These are phyloP conservation scores for Cyclospora cayetanensis DNA, from an alignment of 169 alveolate species.

Conservation along the genomic window DNA sequence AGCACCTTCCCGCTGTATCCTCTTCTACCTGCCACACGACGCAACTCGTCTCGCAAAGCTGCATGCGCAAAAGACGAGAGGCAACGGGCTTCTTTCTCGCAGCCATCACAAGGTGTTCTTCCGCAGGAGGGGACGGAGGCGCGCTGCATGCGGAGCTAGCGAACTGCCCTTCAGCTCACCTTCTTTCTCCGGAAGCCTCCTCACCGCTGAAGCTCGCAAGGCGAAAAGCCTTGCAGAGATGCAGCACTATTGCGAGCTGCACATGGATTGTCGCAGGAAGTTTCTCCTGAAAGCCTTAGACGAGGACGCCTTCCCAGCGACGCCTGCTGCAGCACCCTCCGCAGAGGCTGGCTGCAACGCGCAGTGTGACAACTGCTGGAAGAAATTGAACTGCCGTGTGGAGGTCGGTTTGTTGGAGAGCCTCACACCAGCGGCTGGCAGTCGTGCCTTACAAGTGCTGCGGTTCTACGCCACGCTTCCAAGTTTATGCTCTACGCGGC, in stretches of 20 bases:
- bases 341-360: neutral
- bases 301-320: neutral
- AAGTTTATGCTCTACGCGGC: no score
- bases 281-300: conserved; percentile 50
- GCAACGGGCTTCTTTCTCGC: neutral
- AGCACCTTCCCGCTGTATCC: conserved; percentile 43
- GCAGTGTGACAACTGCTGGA: conserved; percentile 39
- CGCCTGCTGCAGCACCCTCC: conserved; percentile 4
- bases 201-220: neutral
- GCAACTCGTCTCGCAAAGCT: conserved; percentile 34
- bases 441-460: no score
- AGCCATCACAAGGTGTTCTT: neutral
- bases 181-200: no score
- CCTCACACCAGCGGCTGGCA: no score
- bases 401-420: no score
- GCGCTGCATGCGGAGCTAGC: neutral
- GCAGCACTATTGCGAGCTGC: conserved; percentile 57
- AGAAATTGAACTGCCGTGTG: neutral
- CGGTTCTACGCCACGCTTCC: no score
- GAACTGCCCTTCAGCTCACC: neutral
- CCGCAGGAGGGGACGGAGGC: neutral
- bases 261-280: conserved; percentile 45
- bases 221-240: conserved; percentile 28
- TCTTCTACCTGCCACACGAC: conserved; percentile 60
- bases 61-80: neutral